Base-by-base conservation (phyloP, 1,284 basidiomycete species). In the Lentinula novae-zelandiae region DNA sequence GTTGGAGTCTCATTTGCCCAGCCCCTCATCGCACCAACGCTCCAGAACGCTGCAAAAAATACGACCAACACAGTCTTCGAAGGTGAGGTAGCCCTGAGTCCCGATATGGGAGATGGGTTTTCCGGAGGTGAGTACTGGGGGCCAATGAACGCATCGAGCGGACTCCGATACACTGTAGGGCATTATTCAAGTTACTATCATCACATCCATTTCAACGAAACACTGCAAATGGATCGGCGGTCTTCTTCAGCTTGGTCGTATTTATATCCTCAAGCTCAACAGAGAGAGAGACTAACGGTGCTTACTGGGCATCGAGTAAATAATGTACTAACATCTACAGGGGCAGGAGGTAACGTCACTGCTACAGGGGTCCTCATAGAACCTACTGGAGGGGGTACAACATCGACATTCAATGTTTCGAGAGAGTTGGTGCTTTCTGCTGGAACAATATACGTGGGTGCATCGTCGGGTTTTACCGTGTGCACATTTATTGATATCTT, bases 171-270 rank as follows among this genome's bases (percentile, higher is more conserved):
- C n/a, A 17, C 10, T 48, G 33, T 31, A 57, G 55, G 55, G 4
- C 63, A 64, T 40, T 59, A 63, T 1, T 62, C 63, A 27, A 60
- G 61, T 46, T 64, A 55, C 22, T 64, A 64, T 20, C 49, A 64
- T 13, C 59, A 63, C 20, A 63, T 64, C 15, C 63, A 64, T 53
- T 64, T 64, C 33, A 64, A 64, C 50, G 50, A 61, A 12, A 64
- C 63, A 0, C 20, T 64, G 34, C 61, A 64, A 57, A 57, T 53
- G 4, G 61, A 64, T 36, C 40, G 55, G 46, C 55, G 55, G 34
- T 57, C 55, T 34, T 57, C 55, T 49, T 57, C 55, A 9, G 55
- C 55, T 13, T 57, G 55, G 55, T 57, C 55, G 13, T 57, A 34
- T 38, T n/a, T 57, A 38, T 57, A 57, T 57, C 55, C 55, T 22